Conservation (phyloP, 768 basidiomycete species). For the Porpolomopsis calyptriformis region DNA sequence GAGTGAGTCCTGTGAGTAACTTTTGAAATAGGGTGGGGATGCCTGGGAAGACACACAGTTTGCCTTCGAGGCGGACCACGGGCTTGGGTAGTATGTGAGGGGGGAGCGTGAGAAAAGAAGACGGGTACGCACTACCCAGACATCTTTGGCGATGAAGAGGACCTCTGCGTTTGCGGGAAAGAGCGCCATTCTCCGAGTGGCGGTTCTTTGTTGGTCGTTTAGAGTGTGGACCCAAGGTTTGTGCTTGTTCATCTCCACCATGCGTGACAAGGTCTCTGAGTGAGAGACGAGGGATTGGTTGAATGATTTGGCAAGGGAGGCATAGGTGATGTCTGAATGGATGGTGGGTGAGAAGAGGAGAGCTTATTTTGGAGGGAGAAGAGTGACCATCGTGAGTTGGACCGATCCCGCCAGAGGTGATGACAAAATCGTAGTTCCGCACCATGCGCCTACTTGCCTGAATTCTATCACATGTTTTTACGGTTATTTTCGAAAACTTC, state of each 20-base stretch:
- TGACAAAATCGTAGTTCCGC: constrained; percentile 74
- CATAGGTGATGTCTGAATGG: constrained; percentile 73
- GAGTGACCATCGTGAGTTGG: constrained; percentile 78
- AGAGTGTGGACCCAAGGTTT: constrained; percentile 50
- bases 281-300: constrained; percentile 58
- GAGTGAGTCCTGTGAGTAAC: constrained; percentile 64
- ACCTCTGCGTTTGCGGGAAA: constrained; percentile 75
- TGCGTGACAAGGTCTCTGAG: constrained; percentile 64
- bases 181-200: constrained; percentile 81
- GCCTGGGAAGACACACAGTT: constrained; percentile 86
- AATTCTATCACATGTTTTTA: constrained; percentile 33
- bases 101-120: neutral
- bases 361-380: neutral
- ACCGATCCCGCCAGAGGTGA: constrained; percentile 87
- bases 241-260: constrained; percentile 50
- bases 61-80: constrained; percentile 74
- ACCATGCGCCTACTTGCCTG: constrained; percentile 82
- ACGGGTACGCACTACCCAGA: constrained; percentile 69
- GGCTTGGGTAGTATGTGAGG: constrained; percentile 47
- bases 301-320: constrained; percentile 81
- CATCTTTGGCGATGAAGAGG: constrained; percentile 64
- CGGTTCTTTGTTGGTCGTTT: constrained; percentile 63
- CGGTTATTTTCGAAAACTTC: neutral
- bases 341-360: neutral
- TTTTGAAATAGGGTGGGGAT: constrained; percentile 78